Evolutionary conservation across 1,284 basidiomycete genomes (phyloP), one percentile per base, ranked within the genome.

Genomic region (Rhodotorula glutinis): DNA sequence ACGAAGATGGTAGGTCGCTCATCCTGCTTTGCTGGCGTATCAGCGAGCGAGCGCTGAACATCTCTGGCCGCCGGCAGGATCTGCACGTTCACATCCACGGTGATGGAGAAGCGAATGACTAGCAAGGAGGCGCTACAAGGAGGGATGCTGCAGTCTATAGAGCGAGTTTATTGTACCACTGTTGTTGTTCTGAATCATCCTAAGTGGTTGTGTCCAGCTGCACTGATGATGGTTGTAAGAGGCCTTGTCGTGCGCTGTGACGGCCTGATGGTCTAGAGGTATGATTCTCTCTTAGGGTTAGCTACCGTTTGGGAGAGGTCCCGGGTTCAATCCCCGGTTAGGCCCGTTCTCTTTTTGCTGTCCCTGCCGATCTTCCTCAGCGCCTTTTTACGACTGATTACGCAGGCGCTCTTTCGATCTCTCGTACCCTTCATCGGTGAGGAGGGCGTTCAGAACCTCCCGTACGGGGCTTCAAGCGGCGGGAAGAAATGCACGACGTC

Each of bases 1-100:
- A 73, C 71, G 2, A 73, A 71, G 38, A 73, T 71, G 64, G 71
- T 71, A 19, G 17, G 65, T 46, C n/a, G 25, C 14, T 13, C 14
- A n/a, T 27, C 19, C n/a, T 23, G 13, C 55, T 49, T 17, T 21
- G 21, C 17, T 33, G 21, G 10, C n/a, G 27, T 13, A 43, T 7
- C 23, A 14, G 51, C 25, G 11, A 38, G 27, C 27, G 25, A 52
- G 23, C 10, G 52, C 52, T 53, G 29, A 53, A 8, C n/a, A 19
- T 7, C 19, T 9, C 21, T 0, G 7, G 29, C 19, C 11, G 23
- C 11, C 33, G 33, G 33, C 52, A 53, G 52, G 52, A 53, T 16
- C 23, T 53, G 19, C 52, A 53, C 25, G 29, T 16, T 29, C 52
- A 53, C 30, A 53, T 53, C 52, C 16, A 53, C 29, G 19, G 25